Evolutionary conservation across 257 asterid genomes (phyloP), one percentile per base, ranked within the genome.

Genomic region (Solanum corneliomulleri): DNA sequence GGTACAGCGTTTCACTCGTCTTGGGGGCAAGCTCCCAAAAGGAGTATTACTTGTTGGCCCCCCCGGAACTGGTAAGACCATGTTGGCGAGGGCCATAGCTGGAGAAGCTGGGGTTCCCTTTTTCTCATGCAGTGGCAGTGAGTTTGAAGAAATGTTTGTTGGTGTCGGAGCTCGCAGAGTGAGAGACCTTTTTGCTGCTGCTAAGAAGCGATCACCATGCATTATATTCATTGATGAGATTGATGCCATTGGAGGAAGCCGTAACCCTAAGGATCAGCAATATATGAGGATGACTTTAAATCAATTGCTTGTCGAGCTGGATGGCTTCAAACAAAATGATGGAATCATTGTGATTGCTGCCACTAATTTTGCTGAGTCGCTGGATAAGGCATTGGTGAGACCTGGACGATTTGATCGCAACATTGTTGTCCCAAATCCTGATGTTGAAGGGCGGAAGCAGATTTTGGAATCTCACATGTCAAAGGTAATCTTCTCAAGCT

Each of bases 31-130:
- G 95, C 99, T 97, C 82, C 99, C 99, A 56, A 97, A 97, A 90
- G 98, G 98, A 84, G 99, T 97, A 89, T 90, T 97, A 77, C 96
- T 97, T 76, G 98, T 95, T 56, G 99, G 99, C 3, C 99, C 99
- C 45, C 98, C 98, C 42, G 99, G 98, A 47, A 97, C 98, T 37
- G 99, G 99, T 78, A 97, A 97, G 93, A 95, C 98, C 33, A 97
- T 97, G 99, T 88, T 97, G 90, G 99, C 99, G 83, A 94, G 98
- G 91, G 98, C 99, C 44, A 95, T 97, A 87, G 98, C 98, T 27
- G 99, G 99, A 88, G 99, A 97, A 92, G 98, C 99, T 82, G 94
- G 98, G 25, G 99, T 97, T 83, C 99, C 99, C 2, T 97, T 97
- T 84, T 97, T 95, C 85, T 95, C 98, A 58, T 94, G 98, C 93